phyloP scores from a whole-genome alignment of 1,284 basidiomycete genomes.

The Trichosporon coremiiforme region DNA sequence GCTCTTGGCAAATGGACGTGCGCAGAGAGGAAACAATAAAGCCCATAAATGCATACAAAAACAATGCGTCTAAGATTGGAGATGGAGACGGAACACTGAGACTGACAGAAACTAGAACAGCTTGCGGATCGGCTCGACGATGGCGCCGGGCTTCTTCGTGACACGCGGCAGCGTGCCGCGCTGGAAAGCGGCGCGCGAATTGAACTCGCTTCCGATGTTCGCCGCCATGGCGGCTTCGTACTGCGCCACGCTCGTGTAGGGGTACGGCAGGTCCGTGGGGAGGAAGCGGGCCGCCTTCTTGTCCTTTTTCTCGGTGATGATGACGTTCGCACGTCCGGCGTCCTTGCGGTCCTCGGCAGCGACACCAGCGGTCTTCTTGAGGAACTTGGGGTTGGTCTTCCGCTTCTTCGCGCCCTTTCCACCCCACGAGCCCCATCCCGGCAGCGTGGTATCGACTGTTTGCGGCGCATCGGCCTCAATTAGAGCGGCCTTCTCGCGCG shows the following conservation, averaged over 20 bases:
- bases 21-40: neutral
- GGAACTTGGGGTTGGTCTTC: slow-evolving; percentile 60
- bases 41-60: slow-evolving; percentile 17
- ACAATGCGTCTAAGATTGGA: slow-evolving; percentile 7
- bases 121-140: slow-evolving; percentile 73
- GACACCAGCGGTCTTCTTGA: slow-evolving; percentile 80
- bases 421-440: slow-evolving; percentile 95
- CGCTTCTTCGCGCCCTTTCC: slow-evolving; percentile 67
- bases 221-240: slow-evolving; percentile 79
- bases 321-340: slow-evolving; percentile 78
- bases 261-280: slow-evolving; percentile 84
- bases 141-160: slow-evolving; percentile 79
- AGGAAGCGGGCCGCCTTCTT: slow-evolving; percentile 88
- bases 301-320: slow-evolving; percentile 91
- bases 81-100: neutral
- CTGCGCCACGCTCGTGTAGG: slow-evolving; percentile 87
- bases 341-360: slow-evolving; percentile 78
- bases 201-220: slow-evolving; percentile 90
- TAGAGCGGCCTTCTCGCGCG: slow-evolving; percentile 74
- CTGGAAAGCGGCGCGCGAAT: slow-evolving; percentile 85
- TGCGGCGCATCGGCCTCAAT: slow-evolving; percentile 81
- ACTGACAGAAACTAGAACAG: slow-evolving; percentile 54
- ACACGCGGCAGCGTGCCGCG: slow-evolving; percentile 78
- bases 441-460: slow-evolving; percentile 83
- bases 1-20: too few relatives aligned